phyloP scores from a whole-genome alignment of 177 flowering plant species.

The Tripterygium wilfordii region DNA sequence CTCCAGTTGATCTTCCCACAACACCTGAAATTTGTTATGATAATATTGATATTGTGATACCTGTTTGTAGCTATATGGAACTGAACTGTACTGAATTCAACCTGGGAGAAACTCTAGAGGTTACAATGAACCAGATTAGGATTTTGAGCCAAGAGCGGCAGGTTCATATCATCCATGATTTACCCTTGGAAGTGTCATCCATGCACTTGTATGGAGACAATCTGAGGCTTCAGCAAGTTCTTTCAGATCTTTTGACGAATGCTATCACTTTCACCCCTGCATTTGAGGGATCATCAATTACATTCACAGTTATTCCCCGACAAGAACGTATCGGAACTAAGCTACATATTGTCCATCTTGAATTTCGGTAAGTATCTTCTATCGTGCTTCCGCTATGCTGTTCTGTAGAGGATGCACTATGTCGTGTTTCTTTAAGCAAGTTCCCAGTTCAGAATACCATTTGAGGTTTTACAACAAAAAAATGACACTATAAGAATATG shows the following conservation, averaged over 20 bases:
- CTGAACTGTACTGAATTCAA: conserved; percentile 46
- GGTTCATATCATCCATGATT: conserved; percentile 47
- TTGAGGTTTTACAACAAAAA: too few species aligned
- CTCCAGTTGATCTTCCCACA: too few species aligned
- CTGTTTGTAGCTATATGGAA: conserved; percentile 50
- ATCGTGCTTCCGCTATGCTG: not conserved
- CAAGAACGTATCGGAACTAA: conserved; percentile 53
- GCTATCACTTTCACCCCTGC: conserved; percentile 54
- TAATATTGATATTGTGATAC: not conserved
- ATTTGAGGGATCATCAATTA: conserved; percentile 49
- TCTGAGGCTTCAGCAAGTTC: conserved; percentile 81
- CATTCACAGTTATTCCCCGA: conserved; percentile 44
- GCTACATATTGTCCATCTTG: conserved; percentile 66
- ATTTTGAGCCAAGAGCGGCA: conserved; percentile 45
- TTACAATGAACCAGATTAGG: conserved; percentile 61
- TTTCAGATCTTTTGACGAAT: conserved; percentile 62
- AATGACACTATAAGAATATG: too few species aligned
- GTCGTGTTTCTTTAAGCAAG: not conserved
- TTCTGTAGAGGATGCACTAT: not conserved
- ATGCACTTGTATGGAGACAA: conserved; percentile 65
- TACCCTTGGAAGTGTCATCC: conserved; percentile 46
- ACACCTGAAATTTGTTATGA: too few species aligned
- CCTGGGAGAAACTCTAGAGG: conserved; percentile 60
- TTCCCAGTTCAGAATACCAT: too few species aligned
- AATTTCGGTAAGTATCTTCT: conserved; percentile 51